Evolutionary conservation across 306 rosid species (phyloP), one percentile per base, ranked within the genome.

Genomic region (Elaeagnus macrophylla): DNA sequence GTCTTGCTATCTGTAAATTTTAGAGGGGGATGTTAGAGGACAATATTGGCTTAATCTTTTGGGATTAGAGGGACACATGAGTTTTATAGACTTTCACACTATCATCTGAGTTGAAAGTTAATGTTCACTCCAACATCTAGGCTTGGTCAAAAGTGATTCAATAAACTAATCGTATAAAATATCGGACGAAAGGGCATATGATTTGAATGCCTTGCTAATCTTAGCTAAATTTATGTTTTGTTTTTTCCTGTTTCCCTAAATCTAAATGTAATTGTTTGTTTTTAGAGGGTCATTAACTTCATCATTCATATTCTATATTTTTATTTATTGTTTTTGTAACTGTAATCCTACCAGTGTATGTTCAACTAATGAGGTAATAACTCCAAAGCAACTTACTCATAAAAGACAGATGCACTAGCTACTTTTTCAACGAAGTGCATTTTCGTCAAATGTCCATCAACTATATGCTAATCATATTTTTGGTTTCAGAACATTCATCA

Each of bases 401-500:
- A 4, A 25, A 25, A 25, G 32, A 25, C 32, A 0, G 13, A 44
- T 44, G 48, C 48, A 11, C 12, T 44, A 15, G 12, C 14, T 44
- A 7, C 48, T 44, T 44, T 11, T 3, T 10, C 6, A 49, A 49
- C 8, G 4, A 16, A 42, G 11, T 42, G 0, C 32, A 15, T 17
- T 10, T 16, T 16, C 42, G 47, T 12, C n/a, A n/a, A 19, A 41
- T 61, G 41, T 38, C 13, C 44, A 39, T 40, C 16, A 7, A 53
- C 47, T n/a, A 6, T 54, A 47, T 9, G 20, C 62, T 57, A n/a
- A 40, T 17, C 43, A 37, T 42, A 50, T 16, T 43, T 47, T 66
- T 57, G 57, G 64, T 61, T 66, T 60, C 78, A 90, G 97, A 81
- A 83, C 81, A 82, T 90, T 66, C 97, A 90, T 78, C 91, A 81